phyloP scores from a whole-genome alignment of 208 protist species.

The Leishmania tropica region DNA sequence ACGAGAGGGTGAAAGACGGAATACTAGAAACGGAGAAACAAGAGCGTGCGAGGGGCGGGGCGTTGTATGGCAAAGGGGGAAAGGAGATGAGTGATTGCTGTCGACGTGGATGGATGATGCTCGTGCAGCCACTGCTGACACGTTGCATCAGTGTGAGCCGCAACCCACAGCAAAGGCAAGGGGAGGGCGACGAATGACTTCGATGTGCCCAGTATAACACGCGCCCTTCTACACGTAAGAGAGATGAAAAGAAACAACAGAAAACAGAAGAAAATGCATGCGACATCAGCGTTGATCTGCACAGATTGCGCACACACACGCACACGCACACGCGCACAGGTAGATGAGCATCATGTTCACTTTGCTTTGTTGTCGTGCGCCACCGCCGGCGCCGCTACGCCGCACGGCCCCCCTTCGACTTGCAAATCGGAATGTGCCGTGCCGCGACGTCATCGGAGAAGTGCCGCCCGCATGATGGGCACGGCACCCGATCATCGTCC shows the following conservation, averaged over 20 bases:
- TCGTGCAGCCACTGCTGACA: background rate
- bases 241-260: too few species aligned
- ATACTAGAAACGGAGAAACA: background rate
- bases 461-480: constrained; percentile 46
- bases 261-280: background rate
- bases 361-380: background rate
- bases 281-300: background rate
- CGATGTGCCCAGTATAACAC: background rate
- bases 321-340: constrained; percentile 4
- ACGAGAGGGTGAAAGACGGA: background rate
- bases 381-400: constrained; percentile 2
- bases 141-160: background rate
- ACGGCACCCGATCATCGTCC: constrained; percentile 54
- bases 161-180: background rate
- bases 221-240: background rate
- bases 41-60: background rate
- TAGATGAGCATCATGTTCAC: background rate
- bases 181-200: background rate
- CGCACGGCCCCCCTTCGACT: constrained; percentile 14
- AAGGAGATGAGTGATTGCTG: background rate
- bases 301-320: background rate
- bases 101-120: background rate
- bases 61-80: background rate
- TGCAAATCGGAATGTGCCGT: constrained; percentile 50
- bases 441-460: constrained; percentile 47